A percentile compares a stretch with the other conserved stretches of the same genome.
Evolutionary conservation across 495 filamentous ascomycete genomes (phyloP).

Genomic region (Penicillium turbatum): DNA sequence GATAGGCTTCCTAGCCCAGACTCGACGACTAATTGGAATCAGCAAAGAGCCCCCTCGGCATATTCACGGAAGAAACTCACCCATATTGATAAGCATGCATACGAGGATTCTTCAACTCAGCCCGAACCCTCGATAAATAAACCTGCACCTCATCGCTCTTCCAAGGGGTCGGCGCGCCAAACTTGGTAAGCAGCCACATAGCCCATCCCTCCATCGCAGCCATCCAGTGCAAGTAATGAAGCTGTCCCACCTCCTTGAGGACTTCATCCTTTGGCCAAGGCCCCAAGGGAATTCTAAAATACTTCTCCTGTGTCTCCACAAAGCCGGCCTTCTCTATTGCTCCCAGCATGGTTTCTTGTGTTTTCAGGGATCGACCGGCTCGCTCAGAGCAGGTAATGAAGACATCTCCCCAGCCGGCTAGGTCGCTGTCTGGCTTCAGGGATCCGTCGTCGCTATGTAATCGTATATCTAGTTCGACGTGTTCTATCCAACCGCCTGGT

Average conservation of each 20-base stretch:
- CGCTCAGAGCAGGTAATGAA: conserved; percentile 20
- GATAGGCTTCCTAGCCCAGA: conserved; percentile 19
- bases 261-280: conserved; percentile 59
- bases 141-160: conserved; percentile 14
- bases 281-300: conserved; percentile 59
- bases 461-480: conserved; percentile 43
- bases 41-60: neutral
- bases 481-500: conserved; percentile 52
- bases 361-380: conserved; percentile 14
- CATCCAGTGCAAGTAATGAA: conserved; percentile 55
- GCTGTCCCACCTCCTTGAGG: conserved; percentile 60
- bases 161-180: conserved; percentile 11
- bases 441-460: conserved; percentile 42
- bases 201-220: conserved; percentile 16
- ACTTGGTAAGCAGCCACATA: conserved; percentile 17
- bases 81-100: conserved; percentile 10
- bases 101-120: conserved; percentile 11
- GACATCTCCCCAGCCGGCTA: conserved; percentile 18
- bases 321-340: conserved; percentile 27
- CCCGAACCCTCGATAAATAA: conserved; percentile 10
- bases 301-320: conserved; percentile 26
- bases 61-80: neutral
- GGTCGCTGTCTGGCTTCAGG: conserved; percentile 20
- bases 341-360: conserved; percentile 17
- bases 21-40: conserved; percentile 7